Percentiles rank a stretch among this genome's conserved stretches.
Evolutionary conservation across 2,329 filamentous ascomycete genomes (phyloP).

Genomic region (Monosporascus sp.): DNA sequence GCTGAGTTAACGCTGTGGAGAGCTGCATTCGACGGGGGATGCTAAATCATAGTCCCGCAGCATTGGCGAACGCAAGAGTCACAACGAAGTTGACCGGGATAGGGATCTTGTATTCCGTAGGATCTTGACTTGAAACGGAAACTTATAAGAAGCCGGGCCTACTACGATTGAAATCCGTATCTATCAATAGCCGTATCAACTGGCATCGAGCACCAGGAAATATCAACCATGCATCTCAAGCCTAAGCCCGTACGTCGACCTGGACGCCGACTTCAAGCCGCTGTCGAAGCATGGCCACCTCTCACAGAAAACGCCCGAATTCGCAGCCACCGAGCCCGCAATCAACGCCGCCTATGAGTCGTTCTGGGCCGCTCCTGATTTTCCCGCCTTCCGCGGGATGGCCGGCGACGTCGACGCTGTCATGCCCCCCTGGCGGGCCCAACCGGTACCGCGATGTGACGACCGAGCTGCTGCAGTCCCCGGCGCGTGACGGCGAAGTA

Average conservation of each 20-base stretch:
- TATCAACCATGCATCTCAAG: constrained; percentile 12
- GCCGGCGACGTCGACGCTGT: constrained; percentile 20
- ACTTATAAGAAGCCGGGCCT: too few relatives aligned
- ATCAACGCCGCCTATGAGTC: constrained; percentile 19
- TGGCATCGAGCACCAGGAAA: not conserved
- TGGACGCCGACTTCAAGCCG: constrained; percentile 27
- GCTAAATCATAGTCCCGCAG: too few relatives aligned
- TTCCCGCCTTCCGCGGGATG: constrained; percentile 24
- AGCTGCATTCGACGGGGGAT: too few relatives aligned
- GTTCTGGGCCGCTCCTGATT: constrained; percentile 20
- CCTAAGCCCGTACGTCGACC: constrained; percentile 4
- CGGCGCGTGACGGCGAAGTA: constrained; percentile 27
- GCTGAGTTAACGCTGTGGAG: too few relatives aligned
- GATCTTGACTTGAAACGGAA: too few relatives aligned
- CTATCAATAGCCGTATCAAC: too few relatives aligned
- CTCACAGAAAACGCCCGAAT: constrained; percentile 27
- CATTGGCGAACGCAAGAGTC: too few relatives aligned
- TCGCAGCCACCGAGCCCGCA: constrained; percentile 20
- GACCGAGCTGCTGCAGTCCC: constrained; percentile 23
- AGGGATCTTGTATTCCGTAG: too few relatives aligned
- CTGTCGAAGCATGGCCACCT: constrained; percentile 31
- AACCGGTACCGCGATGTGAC: constrained; percentile 28
- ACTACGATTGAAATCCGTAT: too few relatives aligned
- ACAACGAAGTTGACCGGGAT: too few relatives aligned
- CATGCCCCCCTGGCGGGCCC: constrained; percentile 23